Base-by-base conservation (phyloP, 2,329 filamentous ascomycete species). In the Macrophomina pseudophaseolina region DNA sequence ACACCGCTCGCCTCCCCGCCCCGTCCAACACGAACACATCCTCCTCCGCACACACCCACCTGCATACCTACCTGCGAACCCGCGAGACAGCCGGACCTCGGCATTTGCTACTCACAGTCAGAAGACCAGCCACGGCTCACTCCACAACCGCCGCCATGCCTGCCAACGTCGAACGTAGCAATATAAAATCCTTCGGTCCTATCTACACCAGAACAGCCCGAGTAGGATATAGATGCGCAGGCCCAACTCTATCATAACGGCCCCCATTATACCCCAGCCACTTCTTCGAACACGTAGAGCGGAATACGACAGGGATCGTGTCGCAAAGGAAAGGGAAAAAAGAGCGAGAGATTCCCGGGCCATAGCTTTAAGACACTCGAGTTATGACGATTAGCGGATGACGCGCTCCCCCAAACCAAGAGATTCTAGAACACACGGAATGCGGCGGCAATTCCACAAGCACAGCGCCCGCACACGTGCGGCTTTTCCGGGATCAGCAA, bases 121-220 rank as follows among this genome's bases (percentile, higher is more conserved):
- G 18, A 35, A 38, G n/a, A 28, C 49, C 11, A 11, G 5, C 49
- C 49, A 14, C 23, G 7, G 33, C 12, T 14, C 23, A 11, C 7
- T 11, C 51, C 30, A 23, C 51, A 38, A 38, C 30, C 32, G 28
- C 14, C 14, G 28, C 1, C 42, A 62, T 62, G 58, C 58, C 42
- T 62, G 58, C 38, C 58, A 62, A 62, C 30, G n/a, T 62, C 30
- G 42, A 49, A 62, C 58, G 58, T 49, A 62, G 58, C 30, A 62
- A 62, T 62, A 33, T 46, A 44, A 59, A 30, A 33, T 60, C 40
- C 12, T 46, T 48, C 54, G 54, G 46, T 28, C 46, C 46, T 49
- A 49, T 28, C 46, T 49, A 28, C 46, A 49, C 6, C 46, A 48
- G n/a, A 49, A 12, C 3, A 12, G 7, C 35, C 35, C 35, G 11